Evolutionary conservation across 169 alveolate genomes (phyloP).

Genomic region (Amoebophrya sp.): DNA sequence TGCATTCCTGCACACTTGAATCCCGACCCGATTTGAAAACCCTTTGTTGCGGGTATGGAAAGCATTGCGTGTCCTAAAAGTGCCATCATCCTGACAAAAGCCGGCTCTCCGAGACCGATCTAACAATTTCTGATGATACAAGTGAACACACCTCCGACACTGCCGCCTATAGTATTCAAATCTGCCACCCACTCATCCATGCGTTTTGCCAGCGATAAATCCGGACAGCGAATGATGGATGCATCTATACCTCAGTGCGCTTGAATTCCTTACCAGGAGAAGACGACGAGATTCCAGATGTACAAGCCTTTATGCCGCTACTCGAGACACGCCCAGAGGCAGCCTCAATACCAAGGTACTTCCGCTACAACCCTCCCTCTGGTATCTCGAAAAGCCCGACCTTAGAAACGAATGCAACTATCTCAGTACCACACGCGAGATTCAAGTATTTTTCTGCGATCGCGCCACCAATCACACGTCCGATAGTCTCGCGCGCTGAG

Average conservation of each 20-base stretch:
- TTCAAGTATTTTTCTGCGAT: neutral
- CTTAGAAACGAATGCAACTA: neutral
- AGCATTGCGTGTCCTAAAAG: slow-evolving; percentile 57
- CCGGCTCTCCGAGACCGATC: slow-evolving; percentile 62
- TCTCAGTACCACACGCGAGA: neutral
- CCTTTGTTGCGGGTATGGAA: slow-evolving; percentile 60
- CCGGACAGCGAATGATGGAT: slow-evolving; percentile 17
- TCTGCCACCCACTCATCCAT: neutral
- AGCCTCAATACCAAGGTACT: no score
- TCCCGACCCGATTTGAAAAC: slow-evolving; percentile 64
- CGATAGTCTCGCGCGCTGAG: slow-evolving; percentile 63
- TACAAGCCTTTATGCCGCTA: slow-evolving; percentile 25
- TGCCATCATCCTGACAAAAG: slow-evolving; percentile 61
- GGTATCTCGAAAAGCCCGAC: neutral
- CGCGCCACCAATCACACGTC: slow-evolving; percentile 54
- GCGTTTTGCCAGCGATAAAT: neutral
- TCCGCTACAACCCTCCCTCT: no score
- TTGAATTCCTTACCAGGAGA: no score
- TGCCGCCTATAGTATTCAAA: neutral
- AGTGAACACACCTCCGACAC: slow-evolving; percentile 49
- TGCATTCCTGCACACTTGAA: slow-evolving; percentile 53
- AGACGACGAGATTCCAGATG: neutral
- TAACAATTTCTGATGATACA: slow-evolving; percentile 51
- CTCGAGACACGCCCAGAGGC: slow-evolving; percentile 40
- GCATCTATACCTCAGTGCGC: no score